Conservation (phyloP, 2,329 filamentous ascomycete species). For the Colletotrichum karsti region DNA sequence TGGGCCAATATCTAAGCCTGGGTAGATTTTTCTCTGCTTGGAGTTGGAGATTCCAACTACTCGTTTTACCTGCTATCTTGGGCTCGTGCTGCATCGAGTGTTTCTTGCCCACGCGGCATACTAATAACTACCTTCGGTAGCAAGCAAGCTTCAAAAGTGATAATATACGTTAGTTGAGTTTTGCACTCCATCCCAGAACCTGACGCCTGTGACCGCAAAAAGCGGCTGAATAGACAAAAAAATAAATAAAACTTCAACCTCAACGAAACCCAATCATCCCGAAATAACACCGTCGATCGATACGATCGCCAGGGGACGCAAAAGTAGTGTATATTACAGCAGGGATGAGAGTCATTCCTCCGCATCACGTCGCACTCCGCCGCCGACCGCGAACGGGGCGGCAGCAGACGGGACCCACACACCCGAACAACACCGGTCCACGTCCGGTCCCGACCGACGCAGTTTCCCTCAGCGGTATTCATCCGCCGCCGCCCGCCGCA, state of each 20-base stretch:
- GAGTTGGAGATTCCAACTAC: too few species aligned
- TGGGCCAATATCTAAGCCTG: too few species aligned
- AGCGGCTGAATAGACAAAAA: neutral
- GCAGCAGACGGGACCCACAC: neutral
- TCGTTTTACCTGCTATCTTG: too few species aligned
- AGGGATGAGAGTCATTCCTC: conserved; percentile 16
- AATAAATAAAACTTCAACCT: neutral
- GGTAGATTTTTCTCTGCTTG: too few species aligned
- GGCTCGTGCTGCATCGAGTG: too few species aligned
- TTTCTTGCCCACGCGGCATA: too few species aligned
- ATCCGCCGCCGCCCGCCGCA: neutral
- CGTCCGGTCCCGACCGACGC: neutral
- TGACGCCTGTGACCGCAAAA: neutral
- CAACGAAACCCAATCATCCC: neutral
- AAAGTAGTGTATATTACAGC: too few species aligned
- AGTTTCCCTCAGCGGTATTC: neutral
- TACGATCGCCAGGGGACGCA: neutral
- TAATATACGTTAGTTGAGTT: too few species aligned
- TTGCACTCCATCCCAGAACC: too few species aligned
- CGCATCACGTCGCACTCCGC: neutral
- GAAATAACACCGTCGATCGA: neutral
- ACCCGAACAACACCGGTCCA: conserved; percentile 8
- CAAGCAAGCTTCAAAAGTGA: too few species aligned
- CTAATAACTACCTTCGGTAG: too few species aligned
- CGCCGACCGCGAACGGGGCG: neutral